Evolutionary conservation across 2,329 filamentous ascomycete genomes (phyloP).

Genomic region (Allantophomopsis cytisporea): DNA sequence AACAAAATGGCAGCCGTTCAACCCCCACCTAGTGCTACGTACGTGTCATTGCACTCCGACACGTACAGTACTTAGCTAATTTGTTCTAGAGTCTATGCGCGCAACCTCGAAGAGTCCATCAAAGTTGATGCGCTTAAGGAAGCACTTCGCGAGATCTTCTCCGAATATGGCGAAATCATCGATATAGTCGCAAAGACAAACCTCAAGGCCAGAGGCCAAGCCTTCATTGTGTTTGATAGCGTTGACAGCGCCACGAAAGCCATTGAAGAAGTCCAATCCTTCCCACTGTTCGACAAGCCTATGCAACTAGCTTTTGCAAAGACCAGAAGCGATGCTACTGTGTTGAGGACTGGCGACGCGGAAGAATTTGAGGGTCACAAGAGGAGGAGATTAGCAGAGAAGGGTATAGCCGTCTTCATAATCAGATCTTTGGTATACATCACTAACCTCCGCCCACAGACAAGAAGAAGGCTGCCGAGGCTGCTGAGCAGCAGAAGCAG

Average conservation of each 20-base stretch:
- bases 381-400: conserved; percentile 71
- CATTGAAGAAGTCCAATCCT: conserved; percentile 82
- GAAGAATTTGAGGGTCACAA: conserved; percentile 86
- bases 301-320: conserved; percentile 77
- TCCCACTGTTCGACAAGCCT: conserved; percentile 83
- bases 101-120: conserved; percentile 86
- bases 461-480: conserved; percentile 71
- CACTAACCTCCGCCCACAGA: conserved; percentile 23
- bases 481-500: conserved; percentile 64
- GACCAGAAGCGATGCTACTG: conserved; percentile 76
- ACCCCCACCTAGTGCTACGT: conserved; percentile 42
- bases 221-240: conserved; percentile 82
- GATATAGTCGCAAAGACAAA: conserved; percentile 85
- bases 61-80: conserved; percentile 25
- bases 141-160: conserved; percentile 65
- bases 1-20: too few species aligned
- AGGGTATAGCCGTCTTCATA: conserved; percentile 43
- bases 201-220: conserved; percentile 85
- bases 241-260: conserved; percentile 68
- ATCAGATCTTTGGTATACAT: background rate
- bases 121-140: conserved; percentile 67
- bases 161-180: conserved; percentile 74
- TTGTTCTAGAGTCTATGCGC: conserved; percentile 46
- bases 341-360: conserved; percentile 56
- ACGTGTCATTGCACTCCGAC: conserved; percentile 64